Evolutionary conservation across 1,284 basidiomycete species (phyloP).

Genomic region (Tilletia caries): DNA sequence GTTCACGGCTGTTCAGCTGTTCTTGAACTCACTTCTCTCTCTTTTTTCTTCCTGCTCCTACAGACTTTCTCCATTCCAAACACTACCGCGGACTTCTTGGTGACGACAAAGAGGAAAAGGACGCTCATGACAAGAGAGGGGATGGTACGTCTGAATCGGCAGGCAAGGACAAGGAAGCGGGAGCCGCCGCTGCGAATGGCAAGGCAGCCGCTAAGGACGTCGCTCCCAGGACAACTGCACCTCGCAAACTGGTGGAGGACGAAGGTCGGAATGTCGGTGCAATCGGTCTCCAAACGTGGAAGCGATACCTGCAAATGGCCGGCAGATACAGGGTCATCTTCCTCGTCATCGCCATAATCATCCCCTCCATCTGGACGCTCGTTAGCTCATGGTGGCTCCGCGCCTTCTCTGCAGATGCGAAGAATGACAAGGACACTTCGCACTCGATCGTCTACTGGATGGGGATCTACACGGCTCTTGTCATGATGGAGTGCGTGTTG

Average conservation of each 20-base stretch:
- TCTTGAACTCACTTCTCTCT: too few species aligned
- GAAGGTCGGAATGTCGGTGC: slow-evolving; percentile 21
- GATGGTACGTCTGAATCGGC: slow-evolving; percentile 10
- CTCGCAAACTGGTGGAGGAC: slow-evolving; percentile 22
- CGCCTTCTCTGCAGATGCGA: slow-evolving; percentile 21
- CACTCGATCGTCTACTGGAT: slow-evolving; percentile 14
- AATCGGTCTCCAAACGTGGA: slow-evolving; percentile 24
- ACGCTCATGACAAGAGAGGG: slow-evolving; percentile 18
- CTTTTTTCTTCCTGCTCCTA: not conserved
- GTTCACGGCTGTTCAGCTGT: too few species aligned
- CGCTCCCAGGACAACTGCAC: slow-evolving; percentile 8
- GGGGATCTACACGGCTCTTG: slow-evolving; percentile 8
- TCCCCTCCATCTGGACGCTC: slow-evolving; percentile 21
- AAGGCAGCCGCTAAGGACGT: not conserved
- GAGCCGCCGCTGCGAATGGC: not conserved
- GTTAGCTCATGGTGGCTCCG: slow-evolving; percentile 25
- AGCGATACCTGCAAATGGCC: slow-evolving; percentile 21
- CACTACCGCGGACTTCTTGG: slow-evolving; percentile 25
- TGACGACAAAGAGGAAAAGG: slow-evolving; percentile 58
- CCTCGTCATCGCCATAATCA: slow-evolving; percentile 17
- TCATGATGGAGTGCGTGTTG: not conserved
- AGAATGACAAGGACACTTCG: not conserved
- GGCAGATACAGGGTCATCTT: slow-evolving; percentile 21
- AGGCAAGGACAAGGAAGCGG: slow-evolving; percentile 11
- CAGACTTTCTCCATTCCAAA: slow-evolving; percentile 39